Base-by-base conservation (phyloP, 805 yeast genomes). In the Wickerhamiella azyma region DNA sequence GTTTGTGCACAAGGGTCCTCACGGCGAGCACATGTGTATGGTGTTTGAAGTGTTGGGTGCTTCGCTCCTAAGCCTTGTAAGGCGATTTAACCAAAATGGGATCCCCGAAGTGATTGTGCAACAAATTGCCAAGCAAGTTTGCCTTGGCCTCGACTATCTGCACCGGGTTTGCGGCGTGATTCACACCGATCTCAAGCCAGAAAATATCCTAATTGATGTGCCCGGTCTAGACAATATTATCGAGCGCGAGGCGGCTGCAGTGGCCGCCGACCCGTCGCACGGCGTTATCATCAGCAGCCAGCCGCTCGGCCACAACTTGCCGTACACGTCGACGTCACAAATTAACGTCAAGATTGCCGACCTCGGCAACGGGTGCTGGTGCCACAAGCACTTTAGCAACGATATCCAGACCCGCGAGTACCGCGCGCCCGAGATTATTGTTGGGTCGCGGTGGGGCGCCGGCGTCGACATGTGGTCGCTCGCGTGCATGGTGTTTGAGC, bases 31-130 rank as follows among this genome's bases (percentile, higher is more conserved):
- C 64, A 80, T 86, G 9, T 89, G 92, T 48, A 92, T 92, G 97
- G 96, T 89, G 1, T 92, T 92, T 62, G 98, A 92, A 65, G 95
- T 92, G 0, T 68, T 92, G 51, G 99, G 99, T 17, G 99, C 92
- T 62, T 89, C 86, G 59, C 63, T 92, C 53, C 67, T 92, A 44
- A 88, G 94, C 17, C 68, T 92, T 53, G 85, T 89, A 48, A 74
- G 84, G 52, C 71, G 88, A 47, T 88, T 74, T 58, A 71, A 75
- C 58, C 85, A 82, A 63, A 71, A 81, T 52, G 89, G 94, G 18
- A 73, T 85, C n/a, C 94, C 94, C 2, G 59, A 76, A 28, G 70
- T 72, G 18, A 74, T 81, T 55, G 92, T 84, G 32, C 81, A 84
- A 62, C 89, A 81, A 59, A 80, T 85, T 45, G 78, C 92, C 14